phyloP scores from a whole-genome alignment of 192 early-diverging fungal genomes.

The Entomortierella beljakovae region DNA sequence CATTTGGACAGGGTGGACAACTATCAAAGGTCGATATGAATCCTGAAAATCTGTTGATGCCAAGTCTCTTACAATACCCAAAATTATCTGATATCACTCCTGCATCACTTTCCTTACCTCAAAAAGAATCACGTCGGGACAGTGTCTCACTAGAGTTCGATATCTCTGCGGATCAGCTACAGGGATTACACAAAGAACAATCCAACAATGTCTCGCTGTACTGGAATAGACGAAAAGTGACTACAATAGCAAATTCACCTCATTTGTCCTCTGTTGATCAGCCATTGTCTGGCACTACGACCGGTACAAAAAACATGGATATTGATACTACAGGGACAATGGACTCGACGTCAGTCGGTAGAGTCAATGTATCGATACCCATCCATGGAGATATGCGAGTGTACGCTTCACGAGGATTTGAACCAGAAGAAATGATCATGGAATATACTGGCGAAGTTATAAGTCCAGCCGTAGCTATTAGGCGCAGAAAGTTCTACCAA shows the following conservation, averaged over 20 bases:
- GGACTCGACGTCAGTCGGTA: not conserved
- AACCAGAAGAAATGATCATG: slow-evolving; percentile 33
- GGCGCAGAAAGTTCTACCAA: slow-evolving; percentile 15
- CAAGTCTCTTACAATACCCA: not conserved
- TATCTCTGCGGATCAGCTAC: not conserved
- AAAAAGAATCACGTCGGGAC: not conserved
- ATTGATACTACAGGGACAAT: not conserved
- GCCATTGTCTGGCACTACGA: not conserved
- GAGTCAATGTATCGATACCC: not conserved
- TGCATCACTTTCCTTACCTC: not conserved
- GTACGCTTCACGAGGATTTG: slow-evolving; percentile 11
- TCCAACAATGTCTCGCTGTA: not conserved
- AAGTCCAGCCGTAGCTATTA: slow-evolving; percentile 4
- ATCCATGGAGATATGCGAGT: slow-evolving; percentile 17
- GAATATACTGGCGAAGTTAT: slow-evolving; percentile 38
- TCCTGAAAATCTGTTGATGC: not conserved
- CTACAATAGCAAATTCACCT: not conserved
- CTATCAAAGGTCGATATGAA: not conserved
- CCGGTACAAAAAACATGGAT: not conserved
- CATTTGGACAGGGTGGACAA: not conserved
- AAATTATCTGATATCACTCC: not conserved
- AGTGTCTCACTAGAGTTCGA: not conserved
- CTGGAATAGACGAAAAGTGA: not conserved
- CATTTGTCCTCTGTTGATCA: no score
- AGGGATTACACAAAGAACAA: not conserved